Percentiles rank a stretch among this genome's conserved stretches.
These are phyloP conservation scores for Babesia bovis DNA, from an alignment of 169 alveolate genomes.

Conservation along the genomic window DNA sequence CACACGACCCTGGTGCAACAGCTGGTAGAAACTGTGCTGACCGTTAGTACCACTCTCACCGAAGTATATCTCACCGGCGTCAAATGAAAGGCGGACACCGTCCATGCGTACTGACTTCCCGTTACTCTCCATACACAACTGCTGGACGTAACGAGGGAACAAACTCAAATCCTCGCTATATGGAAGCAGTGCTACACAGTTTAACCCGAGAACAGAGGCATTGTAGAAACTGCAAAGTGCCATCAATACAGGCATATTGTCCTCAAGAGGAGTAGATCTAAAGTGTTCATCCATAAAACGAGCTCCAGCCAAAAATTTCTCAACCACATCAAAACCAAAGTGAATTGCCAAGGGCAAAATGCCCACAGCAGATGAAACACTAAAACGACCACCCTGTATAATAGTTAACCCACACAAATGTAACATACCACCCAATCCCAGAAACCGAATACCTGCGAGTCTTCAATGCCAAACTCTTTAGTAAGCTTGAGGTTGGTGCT, in stretches of 20 bases:
- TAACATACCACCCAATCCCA: constrained; percentile 96
- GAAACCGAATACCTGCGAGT: constrained; percentile 94
- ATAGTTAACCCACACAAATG: background rate
- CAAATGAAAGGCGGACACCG: constrained; percentile 77
- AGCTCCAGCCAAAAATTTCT: constrained; percentile 83
- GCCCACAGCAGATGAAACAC: constrained; percentile 98
- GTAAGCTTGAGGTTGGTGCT: constrained; percentile 91
- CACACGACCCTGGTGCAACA: constrained; percentile 95
- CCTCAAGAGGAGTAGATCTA: constrained; percentile 72
- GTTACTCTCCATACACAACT: constrained; percentile 97
- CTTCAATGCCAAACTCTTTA: constrained; percentile 90
- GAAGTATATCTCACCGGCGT: constrained; percentile 93
- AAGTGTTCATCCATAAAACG: constrained; percentile 90
- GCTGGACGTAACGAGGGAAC: constrained; percentile 96
- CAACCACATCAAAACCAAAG: constrained; percentile 88
- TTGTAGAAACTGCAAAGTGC: constrained; percentile 96
- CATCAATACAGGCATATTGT: constrained; percentile 91
- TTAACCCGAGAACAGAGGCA: constrained; percentile 84
- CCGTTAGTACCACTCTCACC: constrained; percentile 99
- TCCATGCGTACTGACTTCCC: constrained; percentile 89
- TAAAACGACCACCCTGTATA: constrained; percentile 93
- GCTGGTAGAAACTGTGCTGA: constrained; percentile 95
- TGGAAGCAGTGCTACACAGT: constrained; percentile 95
- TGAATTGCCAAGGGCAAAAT: constrained; percentile 92
- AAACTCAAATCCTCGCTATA: constrained; percentile 92